Evolutionary conservation across 2,329 filamentous ascomycete genomes (phyloP), one percentile per base, ranked within the genome.

Genomic region (Fulvia fulva): DNA sequence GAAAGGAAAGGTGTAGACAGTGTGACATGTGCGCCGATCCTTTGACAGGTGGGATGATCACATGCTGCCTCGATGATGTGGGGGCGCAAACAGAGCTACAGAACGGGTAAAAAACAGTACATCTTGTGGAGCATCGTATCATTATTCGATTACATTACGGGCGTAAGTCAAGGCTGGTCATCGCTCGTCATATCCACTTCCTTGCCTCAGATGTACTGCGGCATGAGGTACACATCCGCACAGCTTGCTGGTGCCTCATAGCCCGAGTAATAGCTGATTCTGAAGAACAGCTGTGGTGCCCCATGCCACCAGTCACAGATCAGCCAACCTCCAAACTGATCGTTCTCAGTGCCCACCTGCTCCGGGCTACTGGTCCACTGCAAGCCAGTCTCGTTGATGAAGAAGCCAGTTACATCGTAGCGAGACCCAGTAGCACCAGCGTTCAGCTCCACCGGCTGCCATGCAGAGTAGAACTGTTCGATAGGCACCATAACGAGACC

Each of bases 241-340:
- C 70, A 73, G 56, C 66, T 71, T 45, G 45, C 51, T 4, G 70
- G 69, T 21, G 63, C 57, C 32, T 63, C 58, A 14, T 53, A 50
- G 23, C 19, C 54, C 28, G 65, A 53, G 55, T 67, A 66, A 58
- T 59, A 67, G 14, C 47, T 56, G 45, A 65, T 60, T 41, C 67
- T 65, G 54, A 67, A 64, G 63, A 73, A 73, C 2, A 73, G 66
- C 63, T 73, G 71, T 6, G 70, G 68, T 1, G 60, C 62, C n/a
- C 65, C 67, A 57, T 71, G 69, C 65, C 65, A 70, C 70, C 70
- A 72, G 41, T 69, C 63, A 57, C 70, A 72, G 7, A 70, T 68
- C 1, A 71, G 56, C 69, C 69, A 71, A 2, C 69, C 69, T 14
- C 65, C 68, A 51, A 71, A 71, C 5, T n/a, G 5, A 47, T 66